Base-by-base conservation (phyloP, 441 rosid species). In the Raphanus hybrid region DNA sequence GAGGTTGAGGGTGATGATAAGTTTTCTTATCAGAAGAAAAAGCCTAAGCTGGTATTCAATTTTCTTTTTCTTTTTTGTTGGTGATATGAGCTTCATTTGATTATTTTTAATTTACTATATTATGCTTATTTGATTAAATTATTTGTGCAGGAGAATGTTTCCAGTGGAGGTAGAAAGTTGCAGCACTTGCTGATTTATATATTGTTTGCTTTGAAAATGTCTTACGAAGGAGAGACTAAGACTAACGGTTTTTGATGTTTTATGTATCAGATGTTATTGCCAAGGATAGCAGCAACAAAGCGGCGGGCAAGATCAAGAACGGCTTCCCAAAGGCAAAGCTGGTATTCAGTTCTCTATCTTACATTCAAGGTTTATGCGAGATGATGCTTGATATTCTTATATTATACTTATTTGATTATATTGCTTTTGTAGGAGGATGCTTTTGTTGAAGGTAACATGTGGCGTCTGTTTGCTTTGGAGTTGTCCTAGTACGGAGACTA, bases 1-100 rank as follows among this genome's bases (percentile, higher is more conserved):
- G 52, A 81, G 69, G 70, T 80, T 70, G 83, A 80, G 71, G 93
- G 92, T 14, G 69, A 74, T 64, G 87, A 80, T 34, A 85, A 48
- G 59, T 82, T 83, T 39, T 60, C 34, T 64, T 69, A 67, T 74
- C 70, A 74, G 52, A 85, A 69, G 52, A 85, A 69, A 83, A 64
- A 71, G 52, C 67, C 50, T 18, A 75, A 78, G 48, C 82, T 65
- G 61, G 43, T 11, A 69, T 1, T 43, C 9, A 12, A 27, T 5
- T 11, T 35, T 12, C 50, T 1, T 10, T 3, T 26, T 26, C 5
- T 57, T 52, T 20, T 57, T 57, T 8, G 4, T 58, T 20, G 14
- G 39, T 64, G n/a, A 54, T 23, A 10, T 41, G 15, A 39, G 8
- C 27, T 54, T 14, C 27, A 5, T 9, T 58, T 57, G 11, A 9